Conservation (phyloP, 2,329 filamentous ascomycete genomes). For the Calonectria pauciramosa region DNA sequence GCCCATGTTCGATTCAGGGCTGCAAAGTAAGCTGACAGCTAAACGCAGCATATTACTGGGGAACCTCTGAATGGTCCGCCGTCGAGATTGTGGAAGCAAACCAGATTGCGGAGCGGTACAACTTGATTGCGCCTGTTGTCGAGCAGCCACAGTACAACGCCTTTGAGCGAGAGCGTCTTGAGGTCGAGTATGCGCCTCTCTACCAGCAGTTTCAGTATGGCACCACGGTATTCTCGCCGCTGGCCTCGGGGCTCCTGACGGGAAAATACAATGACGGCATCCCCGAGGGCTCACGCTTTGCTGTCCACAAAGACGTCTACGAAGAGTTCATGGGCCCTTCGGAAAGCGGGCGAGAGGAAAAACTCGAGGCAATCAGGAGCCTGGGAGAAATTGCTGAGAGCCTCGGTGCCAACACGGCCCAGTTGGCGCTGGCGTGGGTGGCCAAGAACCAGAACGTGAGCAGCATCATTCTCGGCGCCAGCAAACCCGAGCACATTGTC, state of each 20-base stretch:
- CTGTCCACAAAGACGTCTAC: constrained; percentile 43
- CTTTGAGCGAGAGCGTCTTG: constrained; percentile 71
- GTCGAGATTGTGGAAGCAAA: constrained; percentile 73
- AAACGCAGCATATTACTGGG: constrained; percentile 51
- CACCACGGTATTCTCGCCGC: constrained; percentile 72
- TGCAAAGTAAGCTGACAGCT: neutral
- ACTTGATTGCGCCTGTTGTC: constrained; percentile 73
- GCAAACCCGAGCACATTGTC: constrained; percentile 44
- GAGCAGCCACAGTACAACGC: constrained; percentile 79
- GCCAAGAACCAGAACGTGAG: constrained; percentile 47
- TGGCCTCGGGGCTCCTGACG: constrained; percentile 69
- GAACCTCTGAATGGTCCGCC: constrained; percentile 78
- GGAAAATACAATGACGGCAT: constrained; percentile 75
- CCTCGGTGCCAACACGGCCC: constrained; percentile 39
- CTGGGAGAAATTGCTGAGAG: constrained; percentile 42
- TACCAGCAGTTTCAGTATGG: constrained; percentile 71
- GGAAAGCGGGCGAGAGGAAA: constrained; percentile 40
- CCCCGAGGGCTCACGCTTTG: constrained; percentile 70
- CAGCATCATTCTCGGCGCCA: constrained; percentile 47
- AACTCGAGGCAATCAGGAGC: constrained; percentile 46
- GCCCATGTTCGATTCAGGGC: neutral
- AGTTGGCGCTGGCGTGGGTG: constrained; percentile 44
- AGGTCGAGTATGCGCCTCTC: constrained; percentile 72
- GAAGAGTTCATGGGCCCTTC: constrained; percentile 25
- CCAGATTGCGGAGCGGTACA: constrained; percentile 68